Evolutionary conservation across 305 asterid species (phyloP), one percentile per base, ranked within the genome.

Genomic region (Nicotiana rustica): DNA sequence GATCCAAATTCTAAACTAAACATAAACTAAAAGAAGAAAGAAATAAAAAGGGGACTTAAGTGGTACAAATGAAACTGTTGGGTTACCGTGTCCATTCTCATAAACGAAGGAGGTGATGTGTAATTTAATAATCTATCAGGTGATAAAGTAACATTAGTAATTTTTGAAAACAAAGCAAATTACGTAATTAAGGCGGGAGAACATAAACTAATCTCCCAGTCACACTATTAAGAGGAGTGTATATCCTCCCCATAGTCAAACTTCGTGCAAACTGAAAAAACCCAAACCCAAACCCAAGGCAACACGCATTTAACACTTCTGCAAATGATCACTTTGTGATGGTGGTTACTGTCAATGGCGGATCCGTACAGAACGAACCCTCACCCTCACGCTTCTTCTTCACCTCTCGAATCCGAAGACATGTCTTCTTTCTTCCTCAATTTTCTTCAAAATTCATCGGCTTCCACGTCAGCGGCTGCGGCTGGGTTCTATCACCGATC

Each of bases 111-210:
- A 55, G 66, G 49, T 17, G 17, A 76, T 76, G 0, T 76, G 29
- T 8, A 76, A 76, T 52, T 76, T 10, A 76, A 3, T 52, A 76
- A 76, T 55, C 44, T 17, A 55, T 76, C 3, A 4, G 66, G 17
- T 17, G 9, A 8, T 76, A 76, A 76, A 52, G 3, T 76, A 76
- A 56, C 14, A 61, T 82, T 60, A 67, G 47, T 82, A 17, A 17
- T 69, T 55, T 38, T 60, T 56, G n/a, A 67, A 33, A 36, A 75
- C 78, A 68, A 67, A 65, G 64, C 77, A 86, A 77, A 78, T 69
- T 65, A 60, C 80, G 80, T 41, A 89, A 89, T 92, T 90, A 92
- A 88, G 95, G 98, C 94, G 97, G 97, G 95, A 92, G 91, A 85
- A 85, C 78, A 64, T 64, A 52, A 61, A 78, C 81, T 56, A 81